Conservation (phyloP, 2,329 filamentous ascomycete genomes). For the Dactylellina drechsleri region DNA sequence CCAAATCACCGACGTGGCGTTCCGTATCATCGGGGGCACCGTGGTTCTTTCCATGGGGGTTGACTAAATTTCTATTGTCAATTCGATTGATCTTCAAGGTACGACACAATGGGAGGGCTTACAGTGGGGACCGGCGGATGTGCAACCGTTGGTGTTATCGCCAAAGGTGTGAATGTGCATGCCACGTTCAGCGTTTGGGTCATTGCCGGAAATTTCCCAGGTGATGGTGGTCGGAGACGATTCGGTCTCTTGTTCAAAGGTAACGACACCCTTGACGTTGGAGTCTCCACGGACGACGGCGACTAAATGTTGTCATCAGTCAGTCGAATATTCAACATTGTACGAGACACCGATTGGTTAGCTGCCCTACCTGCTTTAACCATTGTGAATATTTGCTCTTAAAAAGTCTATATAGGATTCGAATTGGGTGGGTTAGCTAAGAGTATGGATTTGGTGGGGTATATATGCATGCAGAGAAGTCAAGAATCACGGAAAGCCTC, state of each 20-base stretch:
- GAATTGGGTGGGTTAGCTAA: slow-evolving; percentile 22
- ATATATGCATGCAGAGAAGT: no score
- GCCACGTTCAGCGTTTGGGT: slow-evolving; percentile 94
- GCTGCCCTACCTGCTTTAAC: slow-evolving; percentile 86
- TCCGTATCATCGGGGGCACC: slow-evolving; percentile 82
- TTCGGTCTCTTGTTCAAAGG: slow-evolving; percentile 92
- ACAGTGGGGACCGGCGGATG: slow-evolving; percentile 95
- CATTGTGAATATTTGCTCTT: slow-evolving; percentile 76
- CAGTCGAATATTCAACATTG: background rate
- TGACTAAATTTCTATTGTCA: slow-evolving; percentile 71
- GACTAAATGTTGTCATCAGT: slow-evolving; percentile 68
- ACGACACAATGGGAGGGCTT: background rate
- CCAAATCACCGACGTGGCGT: slow-evolving; percentile 96
- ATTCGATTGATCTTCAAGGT: background rate
- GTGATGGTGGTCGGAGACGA: slow-evolving; percentile 82
- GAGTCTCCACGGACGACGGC: slow-evolving; percentile 97
- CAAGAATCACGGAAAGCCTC: no score
- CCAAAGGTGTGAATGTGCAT: slow-evolving; percentile 99
- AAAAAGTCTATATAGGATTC: slow-evolving; percentile 45
- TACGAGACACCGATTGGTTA: no score
- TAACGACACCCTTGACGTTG: slow-evolving; percentile 90
- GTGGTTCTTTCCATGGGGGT: slow-evolving; percentile 92
- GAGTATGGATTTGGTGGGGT: no score
- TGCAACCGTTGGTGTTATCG: slow-evolving; percentile 99
- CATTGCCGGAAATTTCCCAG: slow-evolving; percentile 92